Evolutionary conservation across 805 yeast genomes (phyloP).

Genomic region (Pichia deserticola): DNA sequence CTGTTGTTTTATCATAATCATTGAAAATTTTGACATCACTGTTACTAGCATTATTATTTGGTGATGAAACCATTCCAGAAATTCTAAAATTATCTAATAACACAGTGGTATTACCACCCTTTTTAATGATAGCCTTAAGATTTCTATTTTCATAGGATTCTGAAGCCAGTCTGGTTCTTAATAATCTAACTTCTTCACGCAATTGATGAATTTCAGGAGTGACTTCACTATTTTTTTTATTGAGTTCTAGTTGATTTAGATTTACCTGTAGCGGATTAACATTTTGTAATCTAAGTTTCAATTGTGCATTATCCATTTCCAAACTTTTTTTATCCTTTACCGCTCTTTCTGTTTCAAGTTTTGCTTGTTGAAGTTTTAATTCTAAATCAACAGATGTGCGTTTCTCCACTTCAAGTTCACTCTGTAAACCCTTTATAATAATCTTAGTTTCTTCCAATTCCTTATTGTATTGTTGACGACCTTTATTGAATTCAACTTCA

Average conservation of each 20-base stretch:
- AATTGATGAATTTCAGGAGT: conserved; percentile 22
- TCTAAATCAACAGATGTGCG: conserved; percentile 19
- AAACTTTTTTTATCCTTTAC: conserved; percentile 24
- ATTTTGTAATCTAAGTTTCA: conserved; percentile 22
- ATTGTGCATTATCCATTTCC: conserved; percentile 28
- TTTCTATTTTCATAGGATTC: conserved; percentile 53
- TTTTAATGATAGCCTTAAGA: conserved; percentile 34
- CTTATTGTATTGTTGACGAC: conserved; percentile 35
- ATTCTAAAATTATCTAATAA: neutral
- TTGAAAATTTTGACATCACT: conserved; percentile 5
- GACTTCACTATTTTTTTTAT: neutral
- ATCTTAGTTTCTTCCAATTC: conserved; percentile 32
- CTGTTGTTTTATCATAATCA: conserved; percentile 2
- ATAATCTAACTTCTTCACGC: conserved; percentile 48
- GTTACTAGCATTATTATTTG: neutral
- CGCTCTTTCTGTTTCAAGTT: conserved; percentile 29
- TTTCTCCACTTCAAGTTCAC: conserved; percentile 25
- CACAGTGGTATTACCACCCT: neutral
- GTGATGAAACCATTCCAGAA: neutral
- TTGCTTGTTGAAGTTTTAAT: conserved; percentile 22
- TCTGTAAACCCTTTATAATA: conserved; percentile 21
- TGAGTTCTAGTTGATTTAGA: conserved; percentile 1
- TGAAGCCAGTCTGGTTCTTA: conserved; percentile 60
- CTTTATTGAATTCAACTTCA: conserved; percentile 34
- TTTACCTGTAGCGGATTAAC: conserved; percentile 17